Conservation (phyloP, 768 basidiomycete genomes). For the Trametes sanguinea region DNA sequence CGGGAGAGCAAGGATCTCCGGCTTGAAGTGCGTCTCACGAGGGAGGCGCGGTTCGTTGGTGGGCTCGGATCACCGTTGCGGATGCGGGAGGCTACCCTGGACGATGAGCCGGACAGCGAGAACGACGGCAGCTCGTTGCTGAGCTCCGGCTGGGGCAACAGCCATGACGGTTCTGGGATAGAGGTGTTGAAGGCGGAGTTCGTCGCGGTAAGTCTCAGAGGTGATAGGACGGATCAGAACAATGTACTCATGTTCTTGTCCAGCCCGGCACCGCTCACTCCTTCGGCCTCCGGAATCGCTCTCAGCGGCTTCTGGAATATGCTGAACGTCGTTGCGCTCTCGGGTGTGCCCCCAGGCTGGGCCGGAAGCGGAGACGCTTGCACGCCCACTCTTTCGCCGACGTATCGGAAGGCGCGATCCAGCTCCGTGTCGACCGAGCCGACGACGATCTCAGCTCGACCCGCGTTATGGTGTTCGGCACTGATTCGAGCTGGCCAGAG, state of each 20-base stretch:
- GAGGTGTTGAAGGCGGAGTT: constrained; percentile 69
- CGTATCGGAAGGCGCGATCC: constrained; percentile 8
- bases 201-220: constrained; percentile 62
- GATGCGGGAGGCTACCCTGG: not conserved
- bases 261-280: constrained; percentile 58
- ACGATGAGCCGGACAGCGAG: constrained; percentile 15
- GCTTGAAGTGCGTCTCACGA: constrained; percentile 44
- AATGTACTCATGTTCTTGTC: not conserved
- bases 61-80: constrained; percentile 39
- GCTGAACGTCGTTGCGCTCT: constrained; percentile 57
- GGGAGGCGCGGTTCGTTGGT: constrained; percentile 48
- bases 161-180: constrained; percentile 76
- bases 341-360: constrained; percentile 4
- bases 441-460: constrained; percentile 15
- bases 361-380: constrained; percentile 15
- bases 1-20: constrained; percentile 42
- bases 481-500: constrained; percentile 22
- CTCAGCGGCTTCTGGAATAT: constrained; percentile 70
- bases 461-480: constrained; percentile 23
- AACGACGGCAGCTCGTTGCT: constrained; percentile 34
- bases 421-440: constrained; percentile 9
- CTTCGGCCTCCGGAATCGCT: constrained; percentile 61
- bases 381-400: constrained; percentile 6
- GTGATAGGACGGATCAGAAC: too few species aligned
- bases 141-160: constrained; percentile 71